Conservation (phyloP, 805 yeast species). For the Candida cerambycidarum region DNA sequence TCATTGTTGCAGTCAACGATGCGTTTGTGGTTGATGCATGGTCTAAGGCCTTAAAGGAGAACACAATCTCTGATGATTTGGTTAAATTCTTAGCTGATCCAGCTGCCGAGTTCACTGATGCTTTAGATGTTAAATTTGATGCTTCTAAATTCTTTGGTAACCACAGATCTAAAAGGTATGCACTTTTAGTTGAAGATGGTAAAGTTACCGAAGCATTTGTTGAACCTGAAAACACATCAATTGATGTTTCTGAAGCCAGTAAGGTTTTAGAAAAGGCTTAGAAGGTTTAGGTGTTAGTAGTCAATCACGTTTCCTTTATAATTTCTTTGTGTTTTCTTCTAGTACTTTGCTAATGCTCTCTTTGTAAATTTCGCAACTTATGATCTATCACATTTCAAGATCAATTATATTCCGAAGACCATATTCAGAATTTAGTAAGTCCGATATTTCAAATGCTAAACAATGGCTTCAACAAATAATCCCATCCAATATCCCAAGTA, state of each 20-base stretch:
- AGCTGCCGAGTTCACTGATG: constrained; percentile 66
- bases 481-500: constrained; percentile 41
- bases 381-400: neutral
- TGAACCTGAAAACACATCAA: constrained; percentile 80
- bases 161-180: constrained; percentile 71
- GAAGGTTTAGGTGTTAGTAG: too few relatives aligned
- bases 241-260: constrained; percentile 52
- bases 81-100: constrained; percentile 76
- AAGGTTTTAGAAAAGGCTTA: constrained; percentile 38
- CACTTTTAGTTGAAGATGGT: constrained; percentile 74
- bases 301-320: too few relatives aligned
- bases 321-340: too few relatives aligned
- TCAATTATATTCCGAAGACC: neutral
- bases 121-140: constrained; percentile 68
- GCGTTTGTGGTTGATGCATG: constrained; percentile 84
- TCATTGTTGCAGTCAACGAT: constrained; percentile 80
- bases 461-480: constrained; percentile 42
- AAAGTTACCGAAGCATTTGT: constrained; percentile 62
- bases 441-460: constrained; percentile 34
- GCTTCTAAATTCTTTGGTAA: constrained; percentile 78
- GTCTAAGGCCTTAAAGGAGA: constrained; percentile 45
- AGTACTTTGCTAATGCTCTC: too few relatives aligned
- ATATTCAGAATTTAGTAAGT: constrained; percentile 15
- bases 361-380: neutral
- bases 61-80: constrained; percentile 23